These are phyloP conservation scores for Podospora anserina DNA, from an alignment of 495 filamentous ascomycete genomes.

Conservation along the genomic window DNA sequence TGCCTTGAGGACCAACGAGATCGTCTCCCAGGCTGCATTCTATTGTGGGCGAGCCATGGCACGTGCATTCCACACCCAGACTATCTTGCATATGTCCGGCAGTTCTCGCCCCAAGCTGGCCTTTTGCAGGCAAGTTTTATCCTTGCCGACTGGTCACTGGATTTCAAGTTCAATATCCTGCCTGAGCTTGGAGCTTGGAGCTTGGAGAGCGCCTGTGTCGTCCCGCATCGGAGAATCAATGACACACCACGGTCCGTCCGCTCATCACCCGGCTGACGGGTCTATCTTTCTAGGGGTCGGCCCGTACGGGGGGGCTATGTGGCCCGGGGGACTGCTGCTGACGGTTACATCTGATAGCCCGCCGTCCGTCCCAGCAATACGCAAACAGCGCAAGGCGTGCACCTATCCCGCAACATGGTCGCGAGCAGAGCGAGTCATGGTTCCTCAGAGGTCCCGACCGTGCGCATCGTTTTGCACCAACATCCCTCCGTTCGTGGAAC, in stretches of 20 bases:
- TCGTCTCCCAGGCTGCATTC: too few species aligned
- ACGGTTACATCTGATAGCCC: background rate
- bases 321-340: constrained; percentile 2
- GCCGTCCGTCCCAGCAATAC: background rate
- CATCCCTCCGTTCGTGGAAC: background rate
- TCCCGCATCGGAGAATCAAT: background rate
- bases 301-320: constrained; percentile 4
- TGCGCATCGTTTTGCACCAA: background rate
- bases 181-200: background rate
- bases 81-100: background rate
- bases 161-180: background rate
- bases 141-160: background rate
- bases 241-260: background rate
- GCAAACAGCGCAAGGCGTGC: background rate
- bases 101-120: background rate
- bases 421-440: constrained; percentile 7
- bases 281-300: background rate
- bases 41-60: background rate
- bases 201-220: background rate
- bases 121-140: background rate
- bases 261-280: background rate
- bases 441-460: background rate
- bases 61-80: background rate
- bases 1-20: too few species aligned
- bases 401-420: background rate